Evolutionary conservation across 2,329 filamentous ascomycete genomes (phyloP), one percentile per base, ranked within the genome.

Genomic region (Helotiales sp.): DNA sequence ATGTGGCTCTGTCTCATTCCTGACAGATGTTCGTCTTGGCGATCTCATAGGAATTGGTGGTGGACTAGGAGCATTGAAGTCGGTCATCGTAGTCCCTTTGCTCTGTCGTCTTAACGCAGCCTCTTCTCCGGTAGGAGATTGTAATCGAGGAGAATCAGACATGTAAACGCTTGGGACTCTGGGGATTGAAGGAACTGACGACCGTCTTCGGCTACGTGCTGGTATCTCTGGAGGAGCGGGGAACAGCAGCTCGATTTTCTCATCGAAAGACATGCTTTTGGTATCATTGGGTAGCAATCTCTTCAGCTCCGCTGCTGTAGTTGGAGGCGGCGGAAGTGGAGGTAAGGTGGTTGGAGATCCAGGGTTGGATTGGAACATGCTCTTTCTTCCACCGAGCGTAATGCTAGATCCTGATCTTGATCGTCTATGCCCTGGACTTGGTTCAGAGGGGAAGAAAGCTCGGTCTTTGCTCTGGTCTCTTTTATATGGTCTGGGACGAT

Each of bases 201-300:
- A 77, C 55, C 72, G 72, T 8, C 74, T 73, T 31, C 65, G 65
- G 3, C 52, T 54, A 63, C 70, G 54, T 59, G 55, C 61, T 52
- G 36, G 62, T 56, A 54, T 60, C 62, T 53, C 70, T 70, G 48
- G 72, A 59, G 50, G 76, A 7, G 71, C 67, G 3, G 77, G 74
- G 61, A 81, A 82, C 24, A 85, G 70, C 5, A 82, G 68, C 1
- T 75, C 71, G 72, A 84, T 81, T 67, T 84, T 84, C 64, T 84
- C 82, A 52, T 83, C 74, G 59, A 82, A 78, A 0, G 80, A 82
- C 81, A 84, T 84, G 66, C 80, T 84, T 69, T 77, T 79, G 2
- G 80, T 82, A 59, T 81, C 71, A 58, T 82, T 83, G 2, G 80
- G 77, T 5, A 76, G 72, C 17, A 81, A 73, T 15, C 77, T 70